These are phyloP conservation scores for Zanthoxylum bungeanum DNA, from an alignment of 345 rosid genomes.

Conservation along the genomic window DNA sequence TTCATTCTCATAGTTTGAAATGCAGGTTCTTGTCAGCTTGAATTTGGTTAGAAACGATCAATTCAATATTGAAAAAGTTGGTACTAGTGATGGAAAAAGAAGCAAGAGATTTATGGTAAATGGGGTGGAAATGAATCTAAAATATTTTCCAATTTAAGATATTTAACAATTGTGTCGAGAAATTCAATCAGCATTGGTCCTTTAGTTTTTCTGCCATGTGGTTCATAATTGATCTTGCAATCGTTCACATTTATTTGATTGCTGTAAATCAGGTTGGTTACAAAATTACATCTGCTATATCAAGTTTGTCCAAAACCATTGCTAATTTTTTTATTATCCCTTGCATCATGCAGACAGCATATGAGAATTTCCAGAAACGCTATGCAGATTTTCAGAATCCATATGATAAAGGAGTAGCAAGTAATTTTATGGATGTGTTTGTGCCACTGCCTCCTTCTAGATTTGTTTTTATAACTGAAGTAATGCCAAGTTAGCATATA, in stretches of 20 bases:
- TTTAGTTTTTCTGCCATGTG: slow-evolving; percentile 33
- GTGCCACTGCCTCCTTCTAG: slow-evolving; percentile 23
- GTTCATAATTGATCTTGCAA: slow-evolving; percentile 29
- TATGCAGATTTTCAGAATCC: slow-evolving; percentile 24
- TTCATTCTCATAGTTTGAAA: neutral
- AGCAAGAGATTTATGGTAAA: slow-evolving; percentile 30
- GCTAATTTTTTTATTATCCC: neutral
- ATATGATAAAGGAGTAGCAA: slow-evolving; percentile 23
- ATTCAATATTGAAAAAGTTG: slow-evolving; percentile 19
- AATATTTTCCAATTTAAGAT: slow-evolving; percentile 32
- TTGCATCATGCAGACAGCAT: slow-evolving; percentile 26
- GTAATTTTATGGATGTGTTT: slow-evolving; percentile 27
- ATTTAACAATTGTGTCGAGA: slow-evolving; percentile 39
- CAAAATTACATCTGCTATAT: neutral
- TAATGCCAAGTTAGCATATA: too few relatives aligned
- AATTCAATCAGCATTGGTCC: slow-evolving; percentile 36
- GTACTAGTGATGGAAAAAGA: slow-evolving; percentile 18
- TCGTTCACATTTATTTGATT: slow-evolving; percentile 30
- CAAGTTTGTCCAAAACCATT: neutral
- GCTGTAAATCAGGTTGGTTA: slow-evolving; percentile 34
- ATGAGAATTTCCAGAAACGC: slow-evolving; percentile 30
- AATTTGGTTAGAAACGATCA: slow-evolving; percentile 24
- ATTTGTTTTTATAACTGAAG: slow-evolving; percentile 36
- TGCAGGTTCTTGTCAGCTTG: slow-evolving; percentile 35
- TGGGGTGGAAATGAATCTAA: slow-evolving; percentile 34